These are phyloP conservation scores for Ligustrum vulgare DNA, from an alignment of 257 asterid species.

Conservation along the genomic window DNA sequence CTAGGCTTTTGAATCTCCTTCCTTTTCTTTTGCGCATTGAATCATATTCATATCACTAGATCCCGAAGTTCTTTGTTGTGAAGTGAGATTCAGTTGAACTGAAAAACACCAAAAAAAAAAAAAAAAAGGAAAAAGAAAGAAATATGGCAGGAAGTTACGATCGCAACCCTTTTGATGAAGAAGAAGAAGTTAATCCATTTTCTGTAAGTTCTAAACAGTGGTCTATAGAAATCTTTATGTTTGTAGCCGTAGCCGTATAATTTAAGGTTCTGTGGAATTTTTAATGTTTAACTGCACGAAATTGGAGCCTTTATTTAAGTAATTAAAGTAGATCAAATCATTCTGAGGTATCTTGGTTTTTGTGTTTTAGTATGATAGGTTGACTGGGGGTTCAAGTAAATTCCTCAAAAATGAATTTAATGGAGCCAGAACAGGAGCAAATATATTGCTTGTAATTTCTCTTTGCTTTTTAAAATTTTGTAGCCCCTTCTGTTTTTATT, in stretches of 20 bases:
- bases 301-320: not conserved
- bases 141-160: conserved; percentile 36
- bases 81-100: conserved; percentile 1
- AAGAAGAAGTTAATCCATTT: conserved; percentile 40
- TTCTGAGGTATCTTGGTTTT: not conserved
- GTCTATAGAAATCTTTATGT: not conserved
- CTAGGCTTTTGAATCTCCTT: not conserved
- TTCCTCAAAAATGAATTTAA: too few relatives aligned
- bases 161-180: conserved; percentile 47
- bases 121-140: not conserved
- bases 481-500: not conserved
- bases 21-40: not conserved
- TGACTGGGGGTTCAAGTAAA: not conserved
- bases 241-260: not conserved
- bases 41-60: not conserved
- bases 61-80: not conserved
- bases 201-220: conserved; percentile 17
- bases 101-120: not conserved
- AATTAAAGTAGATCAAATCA: not conserved
- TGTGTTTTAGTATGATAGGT: not conserved
- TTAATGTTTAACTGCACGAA: not conserved
- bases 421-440: too few relatives aligned
- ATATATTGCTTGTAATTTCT: not conserved
- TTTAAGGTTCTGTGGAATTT: not conserved
- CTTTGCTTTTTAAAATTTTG: not conserved